phyloP scores from a whole-genome alignment of 2,329 filamentous ascomycete genomes.

The Fusarium staphyleae region DNA sequence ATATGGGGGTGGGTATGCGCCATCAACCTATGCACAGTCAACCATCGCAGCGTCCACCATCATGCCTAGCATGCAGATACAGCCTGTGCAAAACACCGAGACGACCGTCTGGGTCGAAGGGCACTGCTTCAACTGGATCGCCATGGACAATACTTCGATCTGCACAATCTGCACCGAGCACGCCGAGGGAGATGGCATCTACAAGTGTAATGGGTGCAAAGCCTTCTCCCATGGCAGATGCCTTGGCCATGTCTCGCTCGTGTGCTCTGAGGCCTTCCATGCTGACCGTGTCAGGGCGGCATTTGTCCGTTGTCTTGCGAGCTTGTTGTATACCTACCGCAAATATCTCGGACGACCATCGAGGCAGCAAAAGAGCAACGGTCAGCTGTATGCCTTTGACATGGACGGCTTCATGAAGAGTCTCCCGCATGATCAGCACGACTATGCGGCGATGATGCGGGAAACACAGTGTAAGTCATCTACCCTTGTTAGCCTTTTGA shows the following conservation, averaged over 20 bases:
- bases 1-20: slow-evolving; percentile 70
- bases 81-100: slow-evolving; percentile 79
- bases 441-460: slow-evolving; percentile 68
- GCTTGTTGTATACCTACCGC: slow-evolving; percentile 70
- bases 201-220: slow-evolving; percentile 73
- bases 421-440: slow-evolving; percentile 70
- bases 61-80: slow-evolving; percentile 84
- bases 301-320: slow-evolving; percentile 71
- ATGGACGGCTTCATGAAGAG: slow-evolving; percentile 71
- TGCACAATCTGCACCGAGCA: slow-evolving; percentile 82
- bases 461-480: slow-evolving; percentile 67
- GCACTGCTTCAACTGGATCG: slow-evolving; percentile 75
- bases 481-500: not conserved
- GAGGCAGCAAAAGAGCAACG: slow-evolving; percentile 66
- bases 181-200: slow-evolving; percentile 74
- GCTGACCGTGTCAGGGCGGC: slow-evolving; percentile 67
- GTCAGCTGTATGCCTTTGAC: slow-evolving; percentile 69
- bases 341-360: slow-evolving; percentile 67
- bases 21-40: slow-evolving; percentile 85
- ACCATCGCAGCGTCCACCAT: slow-evolving; percentile 85
- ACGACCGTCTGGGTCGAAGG: slow-evolving; percentile 85
- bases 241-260: slow-evolving; percentile 67
- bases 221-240: slow-evolving; percentile 65
- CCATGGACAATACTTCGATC: slow-evolving; percentile 63
- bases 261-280: slow-evolving; percentile 69